These are phyloP conservation scores for Trebouxia sp. DNA, from an alignment of 139 green algal species.

Conservation along the genomic window DNA sequence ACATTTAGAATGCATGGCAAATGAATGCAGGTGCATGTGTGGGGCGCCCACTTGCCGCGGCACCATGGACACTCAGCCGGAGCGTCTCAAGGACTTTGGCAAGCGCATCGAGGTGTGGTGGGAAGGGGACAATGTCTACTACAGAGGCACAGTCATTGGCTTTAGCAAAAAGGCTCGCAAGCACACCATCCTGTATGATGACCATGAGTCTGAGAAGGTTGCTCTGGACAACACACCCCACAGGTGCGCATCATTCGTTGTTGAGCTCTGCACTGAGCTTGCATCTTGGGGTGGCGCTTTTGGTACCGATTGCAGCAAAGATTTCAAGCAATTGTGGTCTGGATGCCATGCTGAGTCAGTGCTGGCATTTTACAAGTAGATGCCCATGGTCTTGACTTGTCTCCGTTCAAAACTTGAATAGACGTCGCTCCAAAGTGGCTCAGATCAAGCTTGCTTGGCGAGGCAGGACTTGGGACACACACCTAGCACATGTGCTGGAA, in stretches of 20 bases:
- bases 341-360: too few species aligned
- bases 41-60: slow-evolving; percentile 84
- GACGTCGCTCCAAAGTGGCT: too few species aligned
- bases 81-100: slow-evolving; percentile 48
- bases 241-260: not conserved
- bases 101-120: slow-evolving; percentile 71
- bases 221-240: slow-evolving; percentile 41
- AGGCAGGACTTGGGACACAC: too few species aligned
- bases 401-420: too few species aligned
- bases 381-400: too few species aligned
- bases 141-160: slow-evolving; percentile 65
- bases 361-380: too few species aligned
- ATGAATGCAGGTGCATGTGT: slow-evolving; percentile 67
- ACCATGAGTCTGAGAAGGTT: slow-evolving; percentile 69
- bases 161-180: slow-evolving; percentile 58
- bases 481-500: too few species aligned
- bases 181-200: slow-evolving; percentile 78
- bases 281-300: too few species aligned
- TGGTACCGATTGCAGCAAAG: too few species aligned
- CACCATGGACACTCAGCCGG: slow-evolving; percentile 65
- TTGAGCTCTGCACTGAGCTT: not conserved
- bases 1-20: not conserved
- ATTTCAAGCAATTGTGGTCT: too few species aligned
- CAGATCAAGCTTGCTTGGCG: too few species aligned
- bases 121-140: slow-evolving; percentile 72